Percentiles rank a stretch among this genome's conserved stretches.
Evolutionary conservation across 257 asterid species (phyloP).

Genomic region (Solanum corneliomulleri): DNA sequence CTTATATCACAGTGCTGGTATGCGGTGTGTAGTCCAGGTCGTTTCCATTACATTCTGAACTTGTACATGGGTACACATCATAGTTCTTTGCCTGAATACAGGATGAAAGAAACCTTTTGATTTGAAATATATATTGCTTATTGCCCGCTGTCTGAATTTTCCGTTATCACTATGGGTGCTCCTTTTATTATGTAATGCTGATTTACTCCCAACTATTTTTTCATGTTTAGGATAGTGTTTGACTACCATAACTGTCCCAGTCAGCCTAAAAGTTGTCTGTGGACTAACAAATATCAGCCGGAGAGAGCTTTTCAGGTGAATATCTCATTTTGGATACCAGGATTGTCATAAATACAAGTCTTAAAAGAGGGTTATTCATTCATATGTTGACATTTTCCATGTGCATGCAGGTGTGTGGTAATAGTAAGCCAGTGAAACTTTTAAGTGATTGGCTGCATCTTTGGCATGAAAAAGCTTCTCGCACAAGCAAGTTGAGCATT

Average conservation of each 20-base stretch:
- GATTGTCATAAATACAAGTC: background rate
- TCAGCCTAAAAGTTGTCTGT: constrained; percentile 49
- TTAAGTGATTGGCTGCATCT: constrained; percentile 79
- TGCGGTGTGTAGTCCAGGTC: background rate
- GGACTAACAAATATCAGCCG: constrained; percentile 93
- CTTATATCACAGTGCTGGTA: background rate
- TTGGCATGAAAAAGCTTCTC: constrained; percentile 69
- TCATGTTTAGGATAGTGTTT: constrained; percentile 35
- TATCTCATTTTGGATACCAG: background rate
- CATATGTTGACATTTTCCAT: background rate
- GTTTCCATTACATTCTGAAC: background rate
- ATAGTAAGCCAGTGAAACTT: constrained; percentile 55
- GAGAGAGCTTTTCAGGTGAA: constrained; percentile 67
- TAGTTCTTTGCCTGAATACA: background rate
- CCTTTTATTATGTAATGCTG: background rate
- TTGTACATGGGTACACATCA: background rate
- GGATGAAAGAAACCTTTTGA: background rate
- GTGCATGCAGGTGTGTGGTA: constrained; percentile 70
- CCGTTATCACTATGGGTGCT: background rate
- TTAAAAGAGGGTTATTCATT: background rate
- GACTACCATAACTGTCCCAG: constrained; percentile 30
- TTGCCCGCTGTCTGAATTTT: background rate
- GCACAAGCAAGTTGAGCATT: constrained; percentile 19
- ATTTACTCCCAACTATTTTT: background rate
- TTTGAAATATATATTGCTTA: background rate